Base-by-base conservation (phyloP, 1,139 yeast genomes). In the Fermentozyma sake region DNA sequence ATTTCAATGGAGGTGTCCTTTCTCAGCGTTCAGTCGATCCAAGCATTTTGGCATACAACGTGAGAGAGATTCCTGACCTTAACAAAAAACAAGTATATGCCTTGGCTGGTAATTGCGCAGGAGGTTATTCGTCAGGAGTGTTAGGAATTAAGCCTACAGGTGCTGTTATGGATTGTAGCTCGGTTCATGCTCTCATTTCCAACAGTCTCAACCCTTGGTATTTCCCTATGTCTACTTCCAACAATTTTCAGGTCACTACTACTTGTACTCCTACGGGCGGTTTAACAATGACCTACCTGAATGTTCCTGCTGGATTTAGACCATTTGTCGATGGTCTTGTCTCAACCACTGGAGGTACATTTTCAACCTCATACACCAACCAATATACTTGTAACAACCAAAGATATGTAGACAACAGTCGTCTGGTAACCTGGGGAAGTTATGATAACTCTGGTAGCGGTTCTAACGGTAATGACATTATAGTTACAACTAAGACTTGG, bases 281-380 rank as follows among this genome's bases (percentile, higher is more conserved):
- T 14, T 14, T 16, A 4, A 9, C 7, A 7, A 6, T 52, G 4
- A 27, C 28, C 6, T 58, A 47, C 33, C 12, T 22, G 1, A 46
- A 50, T 29, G 30, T 58, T 18, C 61, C 64, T 3, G 52, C 58
- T 3, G 64, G 62, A 3, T 55, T 41, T 34, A 41, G 61, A 19
- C 58, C 59, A n/a, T 58, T 43, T 33, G 33, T 58, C 21, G 55
- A 46, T 32, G 7, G 18, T n/a, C 6, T 12, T 9, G 28, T 15
- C 10, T 3, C 16, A 5, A 4, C 23, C 10, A n/a, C 18, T 8
- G 39, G 38, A 7, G n/a, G 10, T 7, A 7, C n/a, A 7, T 9
- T 27, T 5, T 26, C 15, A 9, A 27, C 22, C 3, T 4, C 11
- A 2, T 44, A 36, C 27, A 42, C 42, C 9, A 44, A 50, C 31